Evolutionary conservation across 2,329 filamentous ascomycete genomes (phyloP), one percentile per base, ranked within the genome.

Genomic region (Diaporthe batatas): DNA sequence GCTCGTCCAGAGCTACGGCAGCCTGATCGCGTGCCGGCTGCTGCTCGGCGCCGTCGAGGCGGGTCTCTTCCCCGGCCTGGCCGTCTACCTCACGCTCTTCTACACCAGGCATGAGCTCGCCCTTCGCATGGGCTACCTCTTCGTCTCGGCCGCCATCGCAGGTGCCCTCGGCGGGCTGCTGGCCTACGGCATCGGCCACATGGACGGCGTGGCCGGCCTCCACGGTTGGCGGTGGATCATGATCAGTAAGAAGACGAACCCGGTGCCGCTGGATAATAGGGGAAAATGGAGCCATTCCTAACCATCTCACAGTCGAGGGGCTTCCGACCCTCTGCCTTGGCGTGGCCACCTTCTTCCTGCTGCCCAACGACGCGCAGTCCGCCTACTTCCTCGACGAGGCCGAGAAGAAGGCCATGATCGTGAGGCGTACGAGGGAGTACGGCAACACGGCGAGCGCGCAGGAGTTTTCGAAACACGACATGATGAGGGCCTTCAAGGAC

Each of bases 51-150:
- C 88, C 8, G 86, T 93, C 51, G 92, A 94, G 81, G 91, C 90
- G 0, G 92, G 92, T 0, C 83, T 94, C 0, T 93, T 94, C 75
- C 92, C 92, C 0, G 92, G 92, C 0, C 82, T 93, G 75, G 91
- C 89, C 6, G 82, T 92, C 23, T 94, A 94, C 76, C 85, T 95
- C 23, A 94, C 92, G 0, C 88, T 94, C 76, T 94, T 94, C 84
- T 95, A 95, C 82, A 92, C 90, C 59, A 92, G 92, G 78, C 86
- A 87, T 36, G 93, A 95, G 81, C 87, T 94, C 1, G 92, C 92
- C 6, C 82, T 94, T 54, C 89, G 93, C 2, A 91, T 94, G 3
- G 92, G 91, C 1, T 94, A 93, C 76, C 86, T 95, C 0, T 94
- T 94, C 78, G 90, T 92, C 67, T 89, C 87, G 55, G 89, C 92